Conservation (phyloP, 2,329 filamentous ascomycete genomes). For the Cyphellophora europaea region DNA sequence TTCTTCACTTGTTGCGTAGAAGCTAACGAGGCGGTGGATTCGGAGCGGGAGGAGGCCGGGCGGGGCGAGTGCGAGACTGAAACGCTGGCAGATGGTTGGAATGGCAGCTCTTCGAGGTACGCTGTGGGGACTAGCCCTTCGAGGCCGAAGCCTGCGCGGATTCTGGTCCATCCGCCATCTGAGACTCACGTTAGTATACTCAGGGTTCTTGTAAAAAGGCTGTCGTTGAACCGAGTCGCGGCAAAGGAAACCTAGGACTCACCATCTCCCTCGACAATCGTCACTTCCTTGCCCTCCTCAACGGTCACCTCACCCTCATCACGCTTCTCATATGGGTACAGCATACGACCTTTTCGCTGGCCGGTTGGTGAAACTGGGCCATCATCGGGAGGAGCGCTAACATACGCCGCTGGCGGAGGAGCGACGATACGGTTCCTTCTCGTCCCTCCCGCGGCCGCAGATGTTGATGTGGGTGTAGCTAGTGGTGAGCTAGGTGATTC, state of each 20-base stretch:
- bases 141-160: slow-evolving; percentile 53
- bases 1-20: slow-evolving; percentile 57
- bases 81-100: slow-evolving; percentile 28
- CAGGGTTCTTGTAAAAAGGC: slow-evolving; percentile 1
- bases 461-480: slow-evolving; percentile 18
- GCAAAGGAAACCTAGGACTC: slow-evolving; percentile 31
- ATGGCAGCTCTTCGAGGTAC: slow-evolving; percentile 69
- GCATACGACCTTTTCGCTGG: slow-evolving; percentile 72
- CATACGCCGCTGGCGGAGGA: slow-evolving; percentile 74
- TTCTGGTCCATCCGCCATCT: slow-evolving; percentile 92
- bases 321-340: slow-evolving; percentile 75
- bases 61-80: slow-evolving; percentile 15
- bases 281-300: slow-evolving; percentile 67
- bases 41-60: slow-evolving; percentile 43
- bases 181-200: slow-evolving; percentile 10
- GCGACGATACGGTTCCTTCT: slow-evolving; percentile 69
- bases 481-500: slow-evolving; percentile 6
- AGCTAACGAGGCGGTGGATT: slow-evolving; percentile 63
- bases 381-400: slow-evolving; percentile 52
- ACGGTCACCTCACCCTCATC: slow-evolving; percentile 76
- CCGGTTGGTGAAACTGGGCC: slow-evolving; percentile 18
- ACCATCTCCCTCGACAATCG: slow-evolving; percentile 81
- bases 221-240: too few relatives aligned
- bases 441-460: slow-evolving; percentile 15
- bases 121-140: slow-evolving; percentile 80